Percentiles rank a stretch among this genome's conserved stretches.
Evolutionary conservation across 305 asterid species (phyloP).

Genomic region (Lippia alba): DNA sequence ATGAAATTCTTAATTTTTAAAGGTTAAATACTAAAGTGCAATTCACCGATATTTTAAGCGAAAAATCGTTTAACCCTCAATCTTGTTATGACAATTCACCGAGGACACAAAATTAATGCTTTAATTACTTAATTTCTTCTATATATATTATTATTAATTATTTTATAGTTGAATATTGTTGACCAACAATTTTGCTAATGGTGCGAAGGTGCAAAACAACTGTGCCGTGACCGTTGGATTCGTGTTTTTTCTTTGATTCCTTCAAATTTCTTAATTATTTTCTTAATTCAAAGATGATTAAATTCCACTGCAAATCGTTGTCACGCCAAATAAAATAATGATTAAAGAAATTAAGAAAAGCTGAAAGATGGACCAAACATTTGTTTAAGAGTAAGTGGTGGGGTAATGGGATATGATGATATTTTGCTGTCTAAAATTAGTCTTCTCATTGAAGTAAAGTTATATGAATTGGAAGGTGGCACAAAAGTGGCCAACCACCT

Average conservation of each 20-base stretch:
- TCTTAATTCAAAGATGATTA: constrained; percentile 21
- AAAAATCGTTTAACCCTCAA: no score
- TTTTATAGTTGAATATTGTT: background rate
- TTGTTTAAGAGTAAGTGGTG: constrained; percentile 48
- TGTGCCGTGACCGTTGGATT: constrained; percentile 34
- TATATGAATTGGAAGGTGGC: constrained; percentile 47
- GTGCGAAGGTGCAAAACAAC: background rate
- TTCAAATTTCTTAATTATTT: constrained; percentile 6
- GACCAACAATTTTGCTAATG: constrained; percentile 1
- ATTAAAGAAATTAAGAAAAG: constrained; percentile 13
- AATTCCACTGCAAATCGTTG: constrained; percentile 34
- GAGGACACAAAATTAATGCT: no score
- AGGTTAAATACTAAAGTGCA: no score
- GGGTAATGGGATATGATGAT: constrained; percentile 36
- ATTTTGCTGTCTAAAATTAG: constrained; percentile 49
- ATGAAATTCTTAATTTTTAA: no score
- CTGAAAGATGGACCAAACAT: constrained; percentile 48
- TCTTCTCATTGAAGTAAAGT: constrained; percentile 70
- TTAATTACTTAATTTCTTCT: no score
- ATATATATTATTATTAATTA: no score
- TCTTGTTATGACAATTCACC: no score
- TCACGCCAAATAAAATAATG: constrained; percentile 39
- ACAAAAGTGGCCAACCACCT: constrained; percentile 49
- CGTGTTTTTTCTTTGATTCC: constrained; percentile 4
- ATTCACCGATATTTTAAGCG: no score